Evolutionary conservation across 1,284 basidiomycete genomes (phyloP).

Genomic region (Sanghuangporus baumii): DNA sequence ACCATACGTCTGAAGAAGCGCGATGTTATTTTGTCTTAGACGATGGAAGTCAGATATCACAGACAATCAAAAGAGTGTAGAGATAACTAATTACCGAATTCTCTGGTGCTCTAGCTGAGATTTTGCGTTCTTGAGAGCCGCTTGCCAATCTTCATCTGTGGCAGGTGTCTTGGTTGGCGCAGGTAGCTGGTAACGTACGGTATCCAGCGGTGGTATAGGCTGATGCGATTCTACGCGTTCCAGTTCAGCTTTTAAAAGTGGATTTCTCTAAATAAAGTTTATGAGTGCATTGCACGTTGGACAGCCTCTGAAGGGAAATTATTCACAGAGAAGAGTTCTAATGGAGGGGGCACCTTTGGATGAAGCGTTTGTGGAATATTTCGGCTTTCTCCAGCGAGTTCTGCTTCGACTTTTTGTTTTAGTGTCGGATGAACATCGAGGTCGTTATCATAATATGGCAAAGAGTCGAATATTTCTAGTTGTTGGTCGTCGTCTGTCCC

Average conservation of each 20-base stretch:
- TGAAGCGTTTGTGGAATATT: conserved; percentile 48
- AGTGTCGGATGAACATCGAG: conserved; percentile 71
- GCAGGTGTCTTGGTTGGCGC: conserved; percentile 60
- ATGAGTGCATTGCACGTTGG: background rate
- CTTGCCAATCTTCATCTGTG: conserved; percentile 74
- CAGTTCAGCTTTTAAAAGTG: conserved; percentile 66
- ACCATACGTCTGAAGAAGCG: conserved; percentile 82
- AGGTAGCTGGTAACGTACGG: conserved; percentile 74
- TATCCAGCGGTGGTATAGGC: conserved; percentile 72
- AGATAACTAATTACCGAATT: conserved; percentile 53
- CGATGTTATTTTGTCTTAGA: conserved; percentile 75
- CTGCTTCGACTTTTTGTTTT: conserved; percentile 66
- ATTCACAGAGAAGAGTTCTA: conserved; percentile 66
- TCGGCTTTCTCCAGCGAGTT: conserved; percentile 64
- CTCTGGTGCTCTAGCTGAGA: conserved; percentile 89
- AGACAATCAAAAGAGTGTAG: background rate
- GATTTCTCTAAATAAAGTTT: conserved; percentile 48
- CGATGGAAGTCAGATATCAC: background rate
- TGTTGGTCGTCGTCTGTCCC: conserved; percentile 14
- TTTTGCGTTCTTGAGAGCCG: conserved; percentile 73
- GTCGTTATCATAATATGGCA: conserved; percentile 95
- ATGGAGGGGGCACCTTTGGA: conserved; percentile 64
- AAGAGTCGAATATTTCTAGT: conserved; percentile 61
- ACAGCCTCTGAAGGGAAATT: conserved; percentile 18
- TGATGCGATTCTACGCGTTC: conserved; percentile 67